Evolutionary conservation across 2,329 filamentous ascomycete genomes (phyloP), one percentile per base, ranked within the genome.

Genomic region (Sporothrix brasiliensis): DNA sequence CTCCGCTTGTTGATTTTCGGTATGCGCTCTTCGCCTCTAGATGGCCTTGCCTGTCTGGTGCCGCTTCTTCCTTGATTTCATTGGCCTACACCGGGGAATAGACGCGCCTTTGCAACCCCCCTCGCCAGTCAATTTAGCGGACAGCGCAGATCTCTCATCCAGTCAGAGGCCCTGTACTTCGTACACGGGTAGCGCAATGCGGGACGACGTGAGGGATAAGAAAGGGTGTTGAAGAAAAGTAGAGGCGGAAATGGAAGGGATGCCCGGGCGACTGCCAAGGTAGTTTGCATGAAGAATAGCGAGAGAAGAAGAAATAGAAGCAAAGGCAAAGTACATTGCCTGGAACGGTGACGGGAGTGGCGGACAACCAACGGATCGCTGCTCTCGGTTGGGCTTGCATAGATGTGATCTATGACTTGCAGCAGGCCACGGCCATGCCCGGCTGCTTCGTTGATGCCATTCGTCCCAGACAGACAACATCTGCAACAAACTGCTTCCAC

Each of bases 41-140:
- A 47, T 63, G 39, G 14, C 58, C 39, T 39, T 39, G 53, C 34
- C 27, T 58, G 54, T 58, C 34, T 61, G 56, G 56, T 61, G 34
- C 56, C 56, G 34, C 21, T n/a, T 21, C n/a, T 24, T 61, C 34
- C 21, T 13, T 44, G 34, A 3, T 44, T 19, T 41, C 30, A 61
- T 61, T 61, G 56, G 56, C 34, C 56, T 24, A 34, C n/a, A 24
- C 34, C n/a, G n/a, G 56, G 19, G 11, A 41, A 61, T 60, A 44
- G 56, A 24, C 56, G 56, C 56, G 56, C 56, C 56, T 9, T 14
- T 61, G 56, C 56, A 61, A 19, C 39, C 58, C 39, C 21, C 34
- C 39, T 47, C 41, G 16, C 19, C 6, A 13, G 13, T 4, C 39
- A 9, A 19, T 44, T 44, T 47, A 34, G 39, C 21, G 58, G 58